Base-by-base conservation (phyloP, 257 asterid species). In the Cruciata laevipes region DNA sequence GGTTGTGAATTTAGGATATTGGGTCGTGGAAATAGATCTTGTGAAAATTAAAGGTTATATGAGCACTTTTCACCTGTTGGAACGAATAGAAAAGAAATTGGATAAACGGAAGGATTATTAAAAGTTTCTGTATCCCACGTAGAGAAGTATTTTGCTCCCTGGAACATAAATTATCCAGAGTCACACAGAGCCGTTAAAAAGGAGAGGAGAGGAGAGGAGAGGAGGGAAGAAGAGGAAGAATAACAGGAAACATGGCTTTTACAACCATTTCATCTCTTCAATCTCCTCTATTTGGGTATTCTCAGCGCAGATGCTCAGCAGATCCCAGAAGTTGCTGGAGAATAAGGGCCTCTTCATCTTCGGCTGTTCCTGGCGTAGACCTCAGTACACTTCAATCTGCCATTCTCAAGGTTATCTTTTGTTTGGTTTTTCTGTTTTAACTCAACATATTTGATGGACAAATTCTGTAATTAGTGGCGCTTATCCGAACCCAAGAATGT, bases 341-440 rank as follows among this genome's bases (percentile, higher is more conserved):
- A 63, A 49, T 80, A 40, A 77, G 77, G 60, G 86, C 89, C 57
- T 76, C 93, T n/a, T 86, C 97, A 17, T 82, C 98, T 17, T 82
- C 98, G 11, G 84, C 95, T 71, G 87, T 85, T 47, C 87, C 91
- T 7, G 91, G 90, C n/a, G 85, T 85, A 55, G 84, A 86, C 72
- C 65, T 88, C 27, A 71, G 83, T 49, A 31, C 81, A 8, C 92
- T 91, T 25, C 79, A 86, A 51, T 82, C 87, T 56, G 96, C 98
- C 75, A 80, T 91, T 75, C 77, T 84, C 24, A 77, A 85, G 94
- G 98, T 91, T 52, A 16, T 59, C 56, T 63, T 71, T 18, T 40
- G 16, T 16, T 18, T 2, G 25, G 17, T 0, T 40, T n/a, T 70
- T 55, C 47, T 62, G 25, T 51, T 53, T 27, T 61, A 33, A 17